These are phyloP conservation scores for Yarrowia porcina DNA, from an alignment of 805 yeast species.

Conservation along the genomic window DNA sequence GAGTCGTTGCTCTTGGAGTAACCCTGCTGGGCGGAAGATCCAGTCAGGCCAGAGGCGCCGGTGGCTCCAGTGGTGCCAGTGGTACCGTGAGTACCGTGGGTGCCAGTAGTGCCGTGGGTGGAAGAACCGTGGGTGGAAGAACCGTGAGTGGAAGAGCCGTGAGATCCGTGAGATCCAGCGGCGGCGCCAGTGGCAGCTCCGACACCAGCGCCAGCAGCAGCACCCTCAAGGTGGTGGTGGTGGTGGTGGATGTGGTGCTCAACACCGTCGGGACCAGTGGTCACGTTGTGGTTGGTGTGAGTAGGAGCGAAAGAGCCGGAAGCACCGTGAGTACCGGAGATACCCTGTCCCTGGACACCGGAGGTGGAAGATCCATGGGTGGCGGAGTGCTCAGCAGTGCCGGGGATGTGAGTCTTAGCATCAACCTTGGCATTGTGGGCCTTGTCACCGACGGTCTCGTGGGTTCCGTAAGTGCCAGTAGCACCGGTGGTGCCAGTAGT, in stretches of 20 bases:
- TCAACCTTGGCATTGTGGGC: constrained; percentile 4
- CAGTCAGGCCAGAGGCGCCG: neutral
- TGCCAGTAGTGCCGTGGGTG: constrained; percentile 13
- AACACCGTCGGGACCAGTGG: neutral
- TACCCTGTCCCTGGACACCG: constrained; percentile 2
- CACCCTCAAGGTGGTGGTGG: constrained; percentile 12
- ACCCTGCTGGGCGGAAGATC: constrained; percentile 11
- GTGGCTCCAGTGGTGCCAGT: neutral
- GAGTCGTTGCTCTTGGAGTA: neutral
- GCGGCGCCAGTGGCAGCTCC: constrained; percentile 6
- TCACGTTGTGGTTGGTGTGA: neutral
- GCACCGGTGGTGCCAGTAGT: constrained; percentile 4
- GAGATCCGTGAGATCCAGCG: neutral
- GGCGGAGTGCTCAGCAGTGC: neutral
- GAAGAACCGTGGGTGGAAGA: neutral
- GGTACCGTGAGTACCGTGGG: neutral
- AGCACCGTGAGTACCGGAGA: constrained; percentile 16
- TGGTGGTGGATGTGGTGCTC: constrained; percentile 13
- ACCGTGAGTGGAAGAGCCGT: neutral
- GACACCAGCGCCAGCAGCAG: neutral
- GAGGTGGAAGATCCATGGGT: neutral
- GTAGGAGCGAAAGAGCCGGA: constrained; percentile 13
- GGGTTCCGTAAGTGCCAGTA: neutral
- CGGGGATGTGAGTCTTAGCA: constrained; percentile 12
- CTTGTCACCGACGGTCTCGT: constrained; percentile 9